These are phyloP conservation scores for Polytrichum commune DNA, from an alignment of 225 moss, liverwort and hornwort genomes.

Conservation along the genomic window DNA sequence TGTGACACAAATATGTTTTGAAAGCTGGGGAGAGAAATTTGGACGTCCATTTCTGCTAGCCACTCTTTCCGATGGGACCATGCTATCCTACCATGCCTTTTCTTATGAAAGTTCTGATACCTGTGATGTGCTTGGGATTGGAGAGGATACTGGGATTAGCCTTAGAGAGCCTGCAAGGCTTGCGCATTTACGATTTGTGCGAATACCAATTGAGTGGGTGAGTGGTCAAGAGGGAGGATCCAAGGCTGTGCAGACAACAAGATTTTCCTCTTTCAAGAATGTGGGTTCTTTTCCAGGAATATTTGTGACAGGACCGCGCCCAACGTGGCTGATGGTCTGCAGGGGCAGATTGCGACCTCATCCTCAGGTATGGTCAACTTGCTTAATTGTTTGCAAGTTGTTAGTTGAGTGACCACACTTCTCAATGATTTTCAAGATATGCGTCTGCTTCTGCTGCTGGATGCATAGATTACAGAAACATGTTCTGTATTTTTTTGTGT, in stretches of 20 bases:
- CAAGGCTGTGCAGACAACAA: constrained; percentile 39
- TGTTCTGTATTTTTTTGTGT: no score
- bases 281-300: constrained; percentile 86
- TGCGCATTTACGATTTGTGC: constrained; percentile 65
- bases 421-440: background rate
- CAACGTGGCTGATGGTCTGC: constrained; percentile 92
- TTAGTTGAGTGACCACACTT: no score
- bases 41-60: constrained; percentile 93
- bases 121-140: constrained; percentile 27
- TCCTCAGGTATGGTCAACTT: constrained; percentile 54
- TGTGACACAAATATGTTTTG: constrained; percentile 85
- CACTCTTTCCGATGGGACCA: constrained; percentile 89
- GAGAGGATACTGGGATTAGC: constrained; percentile 13
- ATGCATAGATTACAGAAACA: background rate
- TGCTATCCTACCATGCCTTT: constrained; percentile 96
- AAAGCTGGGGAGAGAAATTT: constrained; percentile 90
- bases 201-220: constrained; percentile 85
- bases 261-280: constrained; percentile 80
- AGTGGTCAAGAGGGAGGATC: constrained; percentile 71
- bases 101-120: constrained; percentile 67
- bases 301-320: constrained; percentile 87
- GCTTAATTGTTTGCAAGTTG: background rate
- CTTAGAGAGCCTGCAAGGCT: constrained; percentile 45
- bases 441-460: constrained; percentile 3
- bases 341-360: constrained; percentile 91